Base-by-base conservation (phyloP, 495 filamentous ascomycete genomes). In the Amphirosellinia nigrospora region DNA sequence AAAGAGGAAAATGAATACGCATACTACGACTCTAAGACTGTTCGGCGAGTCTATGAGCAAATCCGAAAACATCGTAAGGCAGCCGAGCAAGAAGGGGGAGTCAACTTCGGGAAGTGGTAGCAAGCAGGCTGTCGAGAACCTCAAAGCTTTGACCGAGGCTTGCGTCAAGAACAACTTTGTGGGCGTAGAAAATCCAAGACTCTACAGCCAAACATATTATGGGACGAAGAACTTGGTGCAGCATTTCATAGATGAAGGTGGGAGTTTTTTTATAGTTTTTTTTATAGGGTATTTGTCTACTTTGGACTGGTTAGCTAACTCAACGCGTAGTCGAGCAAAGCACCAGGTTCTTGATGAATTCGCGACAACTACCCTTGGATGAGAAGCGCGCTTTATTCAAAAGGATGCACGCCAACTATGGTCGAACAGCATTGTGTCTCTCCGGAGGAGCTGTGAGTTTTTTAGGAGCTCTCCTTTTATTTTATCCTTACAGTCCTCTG, bases 161-260 rank as follows among this genome's bases (percentile, higher is more conserved):
- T 97, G 94, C 74, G 91, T 98, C 69, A 99, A 97, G 87, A 96
- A 92, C 78, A 98, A 98, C 76, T 98, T 97, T 80, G 92, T 91
- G 11, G 96, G 96, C 0, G 89, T 96, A n/a, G 96, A 99, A 81
- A 98, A 97, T 71, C 90, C 96, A 26, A 85, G 93, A 46, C 84
- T 99, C 15, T 99, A 99, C 78, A 95, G 92, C 72, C 93, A 98
- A 82, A 94, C 94, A 1, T 98, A 99, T 74, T 97, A 94, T 68
- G 96, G 96, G 28, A 99, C 96, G 1, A 99, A 99, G 77, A 88
- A 94, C 48, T 79, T 97, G 55, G 94, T 96, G 19, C 96, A 98
- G 81, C 86, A 89, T 48, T 98, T 92, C 76, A 84, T 97, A 60
- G 93, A 97, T 71, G 94, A 98, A 82, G 85, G 88, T 89, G 15